These are phyloP conservation scores for Veloboletus limbatus DNA, from an alignment of 1,284 basidiomycete genomes.

Conservation along the genomic window DNA sequence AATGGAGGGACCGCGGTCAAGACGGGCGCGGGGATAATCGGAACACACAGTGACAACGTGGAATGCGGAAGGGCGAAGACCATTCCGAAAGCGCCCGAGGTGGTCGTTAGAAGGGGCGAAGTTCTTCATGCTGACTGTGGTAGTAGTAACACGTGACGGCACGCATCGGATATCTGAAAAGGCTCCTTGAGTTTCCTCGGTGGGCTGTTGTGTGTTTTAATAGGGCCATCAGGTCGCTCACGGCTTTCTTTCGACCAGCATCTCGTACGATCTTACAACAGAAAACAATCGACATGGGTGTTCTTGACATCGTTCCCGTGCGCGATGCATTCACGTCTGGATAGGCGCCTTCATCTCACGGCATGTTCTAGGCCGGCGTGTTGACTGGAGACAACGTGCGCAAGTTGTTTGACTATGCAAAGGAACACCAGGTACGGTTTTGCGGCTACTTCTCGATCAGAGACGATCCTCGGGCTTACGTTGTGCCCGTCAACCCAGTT, in stretches of 20 bases:
- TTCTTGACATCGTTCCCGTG: constrained; percentile 59
- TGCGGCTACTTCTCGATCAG: not conserved
- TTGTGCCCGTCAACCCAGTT: constrained; percentile 43
- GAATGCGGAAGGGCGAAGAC: no score
- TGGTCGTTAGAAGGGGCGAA: not conserved
- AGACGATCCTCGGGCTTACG: not conserved
- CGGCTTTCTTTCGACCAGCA: constrained; percentile 12
- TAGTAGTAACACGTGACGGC: constrained; percentile 18
- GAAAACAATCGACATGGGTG: constrained; percentile 41
- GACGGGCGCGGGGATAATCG: constrained; percentile 34
- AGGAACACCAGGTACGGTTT: constrained; percentile 55
- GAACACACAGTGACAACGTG: constrained; percentile 21
- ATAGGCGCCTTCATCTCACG: constrained; percentile 14
- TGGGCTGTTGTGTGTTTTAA: no score
- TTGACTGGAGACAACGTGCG: constrained; percentile 71
- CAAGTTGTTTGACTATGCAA: constrained; percentile 74
- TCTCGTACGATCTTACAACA: constrained; percentile 6
- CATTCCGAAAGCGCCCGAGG: not conserved
- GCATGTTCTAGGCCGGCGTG: constrained; percentile 59
- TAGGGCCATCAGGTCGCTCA: no score
- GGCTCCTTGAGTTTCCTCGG: no score
- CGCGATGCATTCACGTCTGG: constrained; percentile 24
- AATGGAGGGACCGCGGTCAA: constrained; percentile 33
- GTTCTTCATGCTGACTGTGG: no score
- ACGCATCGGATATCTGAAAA: no score